Percentiles rank a stretch among this genome's conserved stretches.
Conservation (phyloP, 768 basidiomycete species). For the Kwoniella sp. region DNA sequence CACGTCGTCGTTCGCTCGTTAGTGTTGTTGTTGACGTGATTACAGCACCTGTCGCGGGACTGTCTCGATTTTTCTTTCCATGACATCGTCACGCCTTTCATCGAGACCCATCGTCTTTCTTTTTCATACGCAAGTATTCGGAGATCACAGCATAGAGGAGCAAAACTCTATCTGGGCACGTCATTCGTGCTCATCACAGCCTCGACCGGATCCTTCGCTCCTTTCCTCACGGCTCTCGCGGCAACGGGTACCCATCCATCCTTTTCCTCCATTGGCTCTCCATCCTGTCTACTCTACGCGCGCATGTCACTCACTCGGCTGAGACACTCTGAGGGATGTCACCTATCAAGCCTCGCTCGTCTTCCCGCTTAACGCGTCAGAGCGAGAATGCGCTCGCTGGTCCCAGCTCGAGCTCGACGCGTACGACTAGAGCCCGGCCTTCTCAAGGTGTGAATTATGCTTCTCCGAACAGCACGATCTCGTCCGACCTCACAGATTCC, state of each 20-base stretch:
- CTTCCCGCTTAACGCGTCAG: background rate
- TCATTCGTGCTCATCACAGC: no score
- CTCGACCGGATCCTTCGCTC: background rate
- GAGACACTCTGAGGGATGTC: background rate
- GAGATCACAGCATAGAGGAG: no score
- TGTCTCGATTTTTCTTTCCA: background rate
- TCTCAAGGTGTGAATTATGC: background rate
- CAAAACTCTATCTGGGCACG: no score
- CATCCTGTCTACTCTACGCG: no score
- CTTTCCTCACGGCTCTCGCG: background rate
- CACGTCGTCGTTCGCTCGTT: background rate
- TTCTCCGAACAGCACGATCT: background rate
- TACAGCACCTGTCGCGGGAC: background rate
- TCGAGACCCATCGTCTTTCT: no score
- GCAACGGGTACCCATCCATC: no score
- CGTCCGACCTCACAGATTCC: background rate
- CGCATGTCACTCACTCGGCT: no score
- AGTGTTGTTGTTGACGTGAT: slow-evolving; percentile 1
- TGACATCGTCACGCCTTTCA: no score
- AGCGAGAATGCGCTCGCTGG: background rate
- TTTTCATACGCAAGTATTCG: no score
- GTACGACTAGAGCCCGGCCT: background rate
- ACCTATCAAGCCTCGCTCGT: background rate
- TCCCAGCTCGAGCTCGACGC: background rate
- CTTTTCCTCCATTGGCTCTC: no score